Conservation (phyloP, 1,139 yeast species). For the Debaryomycetaceae sp. region DNA sequence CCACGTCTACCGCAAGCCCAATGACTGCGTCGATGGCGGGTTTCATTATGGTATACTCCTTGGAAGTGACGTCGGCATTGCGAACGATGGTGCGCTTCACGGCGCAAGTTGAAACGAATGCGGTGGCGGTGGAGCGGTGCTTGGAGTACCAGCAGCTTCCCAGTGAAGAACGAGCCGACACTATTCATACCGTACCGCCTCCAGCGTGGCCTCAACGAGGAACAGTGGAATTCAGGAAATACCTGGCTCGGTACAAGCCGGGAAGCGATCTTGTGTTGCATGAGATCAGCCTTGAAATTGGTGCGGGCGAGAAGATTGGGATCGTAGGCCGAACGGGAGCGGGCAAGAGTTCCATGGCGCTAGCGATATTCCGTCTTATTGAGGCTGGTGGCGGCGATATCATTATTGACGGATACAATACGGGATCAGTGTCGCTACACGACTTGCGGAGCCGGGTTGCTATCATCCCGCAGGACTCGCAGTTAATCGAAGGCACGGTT, state of each 20-base stretch:
- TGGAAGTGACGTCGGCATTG: slow-evolving; percentile 51
- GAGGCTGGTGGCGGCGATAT: slow-evolving; percentile 52
- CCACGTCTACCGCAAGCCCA: slow-evolving; percentile 14
- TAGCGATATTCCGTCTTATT: slow-evolving; percentile 82
- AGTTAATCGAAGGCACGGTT: slow-evolving; percentile 51
- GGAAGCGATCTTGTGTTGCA: slow-evolving; percentile 75
- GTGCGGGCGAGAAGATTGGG: slow-evolving; percentile 80
- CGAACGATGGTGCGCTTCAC: slow-evolving; percentile 53
- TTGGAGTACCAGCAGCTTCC: slow-evolving; percentile 57
- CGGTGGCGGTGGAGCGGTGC: slow-evolving; percentile 69
- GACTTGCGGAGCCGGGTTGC: slow-evolving; percentile 46
- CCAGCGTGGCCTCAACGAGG: slow-evolving; percentile 72
- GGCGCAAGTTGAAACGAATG: slow-evolving; percentile 65
- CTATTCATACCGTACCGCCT: slow-evolving; percentile 20
- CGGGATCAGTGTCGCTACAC: slow-evolving; percentile 32
- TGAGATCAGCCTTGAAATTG: slow-evolving; percentile 54
- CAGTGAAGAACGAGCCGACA: slow-evolving; percentile 35
- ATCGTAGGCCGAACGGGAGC: slow-evolving; percentile 97
- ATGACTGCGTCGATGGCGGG: slow-evolving; percentile 65
- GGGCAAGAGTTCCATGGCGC: slow-evolving; percentile 84
- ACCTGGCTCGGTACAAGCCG: slow-evolving; percentile 77
- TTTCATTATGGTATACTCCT: slow-evolving; percentile 60
- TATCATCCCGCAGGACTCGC: slow-evolving; percentile 65
- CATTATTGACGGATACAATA: slow-evolving; percentile 39
- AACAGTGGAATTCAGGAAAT: slow-evolving; percentile 56